Evolutionary conservation across 108 stramenopile genomes (phyloP).

Genomic region (Cylindrotheca fusiformis): DNA sequence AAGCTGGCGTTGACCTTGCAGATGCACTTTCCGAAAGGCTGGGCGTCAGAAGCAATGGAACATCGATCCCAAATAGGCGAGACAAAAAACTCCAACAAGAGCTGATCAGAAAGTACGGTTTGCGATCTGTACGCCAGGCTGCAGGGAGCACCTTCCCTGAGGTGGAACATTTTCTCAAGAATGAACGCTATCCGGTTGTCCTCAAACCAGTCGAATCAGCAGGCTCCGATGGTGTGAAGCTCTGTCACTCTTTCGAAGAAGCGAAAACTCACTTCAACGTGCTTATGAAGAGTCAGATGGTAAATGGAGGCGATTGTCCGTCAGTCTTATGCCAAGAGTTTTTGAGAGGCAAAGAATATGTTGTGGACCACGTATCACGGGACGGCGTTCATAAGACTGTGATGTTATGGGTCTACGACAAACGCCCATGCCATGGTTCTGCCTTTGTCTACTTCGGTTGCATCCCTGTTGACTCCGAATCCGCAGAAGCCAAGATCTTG

Average conservation of each 20-base stretch:
- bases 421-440: slow-evolving; percentile 76
- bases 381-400: slow-evolving; percentile 61
- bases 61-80: slow-evolving; percentile 72
- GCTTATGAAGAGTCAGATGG: slow-evolving; percentile 85
- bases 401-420: slow-evolving; percentile 71
- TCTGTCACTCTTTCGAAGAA: slow-evolving; percentile 86
- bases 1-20: slow-evolving; percentile 83
- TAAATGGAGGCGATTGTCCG: slow-evolving; percentile 54
- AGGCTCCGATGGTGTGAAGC: slow-evolving; percentile 93
- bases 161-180: slow-evolving; percentile 73
- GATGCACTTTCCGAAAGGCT: slow-evolving; percentile 77
- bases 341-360: slow-evolving; percentile 52
- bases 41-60: slow-evolving; percentile 81
- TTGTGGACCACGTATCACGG: slow-evolving; percentile 62
- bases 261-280: slow-evolving; percentile 85
- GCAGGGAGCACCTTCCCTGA: slow-evolving; percentile 64
- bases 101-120: slow-evolving; percentile 65
- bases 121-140: slow-evolving; percentile 85
- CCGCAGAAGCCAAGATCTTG: slow-evolving; percentile 73
- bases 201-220: slow-evolving; percentile 92
- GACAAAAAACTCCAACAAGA: slow-evolving; percentile 95
- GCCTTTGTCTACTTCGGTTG: slow-evolving; percentile 89
- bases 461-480: slow-evolving; percentile 66
- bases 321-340: slow-evolving; percentile 57
- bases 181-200: slow-evolving; percentile 81